These are phyloP conservation scores for Phlegmacium glaucopus DNA, from an alignment of 768 basidiomycete genomes.

Conservation along the genomic window DNA sequence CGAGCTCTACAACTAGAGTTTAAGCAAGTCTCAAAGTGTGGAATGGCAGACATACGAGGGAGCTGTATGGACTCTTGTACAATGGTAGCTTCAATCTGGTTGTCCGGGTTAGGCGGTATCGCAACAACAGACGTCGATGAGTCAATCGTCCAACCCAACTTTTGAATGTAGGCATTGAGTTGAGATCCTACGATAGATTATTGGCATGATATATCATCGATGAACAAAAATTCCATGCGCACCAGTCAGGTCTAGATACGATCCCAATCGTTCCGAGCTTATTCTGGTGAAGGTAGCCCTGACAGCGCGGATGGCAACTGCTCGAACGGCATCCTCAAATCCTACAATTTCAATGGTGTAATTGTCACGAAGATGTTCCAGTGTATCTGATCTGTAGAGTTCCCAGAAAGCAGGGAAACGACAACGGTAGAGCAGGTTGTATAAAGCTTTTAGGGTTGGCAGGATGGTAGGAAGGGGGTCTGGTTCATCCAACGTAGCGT, in stretches of 20 bases:
- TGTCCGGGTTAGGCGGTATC: slow-evolving; percentile 82
- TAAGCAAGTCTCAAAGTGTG: neutral
- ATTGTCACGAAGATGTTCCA: slow-evolving; percentile 76
- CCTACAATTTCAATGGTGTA: slow-evolving; percentile 82
- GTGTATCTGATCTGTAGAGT: slow-evolving; percentile 63
- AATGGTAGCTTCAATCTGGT: slow-evolving; percentile 82
- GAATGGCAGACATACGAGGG: slow-evolving; percentile 54
- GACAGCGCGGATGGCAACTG: slow-evolving; percentile 74
- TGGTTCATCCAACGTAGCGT: slow-evolving; percentile 64
- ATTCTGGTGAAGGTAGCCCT: slow-evolving; percentile 78
- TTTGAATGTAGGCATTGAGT: slow-evolving; percentile 55
- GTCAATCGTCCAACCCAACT: slow-evolving; percentile 67
- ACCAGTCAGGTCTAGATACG: slow-evolving; percentile 72
- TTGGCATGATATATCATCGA: neutral
- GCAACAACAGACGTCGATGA: slow-evolving; percentile 50
- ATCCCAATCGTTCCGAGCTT: slow-evolving; percentile 58
- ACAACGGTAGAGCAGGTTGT: slow-evolving; percentile 75
- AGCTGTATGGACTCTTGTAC: slow-evolving; percentile 82
- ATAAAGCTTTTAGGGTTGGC: slow-evolving; percentile 62
- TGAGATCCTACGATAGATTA: slow-evolving; percentile 40
- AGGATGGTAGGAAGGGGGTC: slow-evolving; percentile 76
- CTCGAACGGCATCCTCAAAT: slow-evolving; percentile 80
- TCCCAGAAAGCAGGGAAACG: slow-evolving; percentile 88
- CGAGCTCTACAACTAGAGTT: slow-evolving; percentile 48
- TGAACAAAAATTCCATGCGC: slow-evolving; percentile 7